Base-by-base conservation (phyloP, 257 asterid species). In the Salvia hispanica region DNA sequence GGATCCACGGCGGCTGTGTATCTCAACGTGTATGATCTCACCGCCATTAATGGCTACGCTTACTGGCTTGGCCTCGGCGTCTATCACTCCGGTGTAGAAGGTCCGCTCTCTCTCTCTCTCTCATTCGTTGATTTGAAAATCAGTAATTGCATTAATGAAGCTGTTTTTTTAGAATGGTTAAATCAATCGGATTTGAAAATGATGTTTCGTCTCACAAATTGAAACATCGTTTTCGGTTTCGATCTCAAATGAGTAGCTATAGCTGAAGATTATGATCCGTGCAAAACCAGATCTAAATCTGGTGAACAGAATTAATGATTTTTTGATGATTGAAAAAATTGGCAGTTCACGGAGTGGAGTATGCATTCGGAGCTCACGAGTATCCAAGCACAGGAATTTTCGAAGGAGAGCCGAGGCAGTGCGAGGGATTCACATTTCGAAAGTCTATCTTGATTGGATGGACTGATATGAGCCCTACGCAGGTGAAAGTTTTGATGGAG, bases 31-130 rank as follows among this genome's bases (percentile, higher is more conserved):
- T 90, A 90, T 52, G 97, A 90, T 75, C 87, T 90, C 39, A 85
- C 97, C 55, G 45, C 94, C 50, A 63, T 81, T 42, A 90, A 90
- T 61, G 91, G 91, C 52, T 91, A 86, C 39, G 97, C 97, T 64
- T 91, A 88, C 50, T 91, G 97, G 97, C 62, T 91, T 8, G 97
- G 97, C 6, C 95, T 91, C 11, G 97, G 96, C 3, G 96, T 80
- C 62, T 91, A 83, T 69, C 97, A 91, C 80, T 91, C 97, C 43
- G 97, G 91, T 1, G 88, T 91, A 74, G 79, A 91, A 91, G 96
- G 97, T 88, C 21, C 31, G 70, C n/a, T 5, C 43, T 34, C 64
- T 57, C 59, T 46, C 60, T 48, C 59, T 14, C 73, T 43, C 72
- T 51, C 60, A 9, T 18, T 10, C 13, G 11, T 40, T 40, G 31